These are phyloP conservation scores for Plectosphaerella sp. DNA, from an alignment of 2,329 filamentous ascomycete genomes.

Conservation along the genomic window DNA sequence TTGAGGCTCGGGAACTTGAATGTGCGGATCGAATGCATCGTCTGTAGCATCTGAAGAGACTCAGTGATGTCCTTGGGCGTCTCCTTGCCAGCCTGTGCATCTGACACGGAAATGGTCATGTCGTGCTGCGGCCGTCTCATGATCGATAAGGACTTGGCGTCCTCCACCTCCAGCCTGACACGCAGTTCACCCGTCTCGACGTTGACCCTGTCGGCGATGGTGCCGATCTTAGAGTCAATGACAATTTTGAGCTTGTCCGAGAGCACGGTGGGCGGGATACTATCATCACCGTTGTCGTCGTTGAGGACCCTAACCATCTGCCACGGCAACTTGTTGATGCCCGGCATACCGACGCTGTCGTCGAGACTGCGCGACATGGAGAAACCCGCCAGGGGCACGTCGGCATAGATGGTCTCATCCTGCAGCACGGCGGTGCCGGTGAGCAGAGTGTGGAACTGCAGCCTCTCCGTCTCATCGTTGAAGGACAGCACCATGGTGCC, in stretches of 20 bases:
- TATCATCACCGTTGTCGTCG: conserved; percentile 58
- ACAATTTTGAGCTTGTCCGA: conserved; percentile 74
- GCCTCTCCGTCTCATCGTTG: conserved; percentile 64
- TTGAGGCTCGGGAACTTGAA: conserved; percentile 62
- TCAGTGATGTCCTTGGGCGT: conserved; percentile 58
- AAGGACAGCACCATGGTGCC: conserved; percentile 78
- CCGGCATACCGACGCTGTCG: conserved; percentile 43
- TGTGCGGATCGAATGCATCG: conserved; percentile 63
- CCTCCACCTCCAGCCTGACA: conserved; percentile 59
- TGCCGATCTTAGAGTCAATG: conserved; percentile 70
- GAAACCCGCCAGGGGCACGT: conserved; percentile 63
- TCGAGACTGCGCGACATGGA: conserved; percentile 52
- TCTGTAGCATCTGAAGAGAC: conserved; percentile 55
- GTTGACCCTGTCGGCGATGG: conserved; percentile 79
- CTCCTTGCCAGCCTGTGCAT: conserved; percentile 59
- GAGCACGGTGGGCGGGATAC: conserved; percentile 63
- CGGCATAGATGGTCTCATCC: conserved; percentile 66
- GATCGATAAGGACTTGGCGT: conserved; percentile 59
- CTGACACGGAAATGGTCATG: conserved; percentile 69
- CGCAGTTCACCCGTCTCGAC: conserved; percentile 71
- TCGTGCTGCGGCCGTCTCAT: conserved; percentile 72
- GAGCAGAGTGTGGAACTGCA: conserved; percentile 67
- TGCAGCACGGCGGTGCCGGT: conserved; percentile 65
- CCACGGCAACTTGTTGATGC: conserved; percentile 55
- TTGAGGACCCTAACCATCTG: conserved; percentile 70